Base-by-base conservation (phyloP, 768 basidiomycete species). In the Boletus tylopilopsis region DNA sequence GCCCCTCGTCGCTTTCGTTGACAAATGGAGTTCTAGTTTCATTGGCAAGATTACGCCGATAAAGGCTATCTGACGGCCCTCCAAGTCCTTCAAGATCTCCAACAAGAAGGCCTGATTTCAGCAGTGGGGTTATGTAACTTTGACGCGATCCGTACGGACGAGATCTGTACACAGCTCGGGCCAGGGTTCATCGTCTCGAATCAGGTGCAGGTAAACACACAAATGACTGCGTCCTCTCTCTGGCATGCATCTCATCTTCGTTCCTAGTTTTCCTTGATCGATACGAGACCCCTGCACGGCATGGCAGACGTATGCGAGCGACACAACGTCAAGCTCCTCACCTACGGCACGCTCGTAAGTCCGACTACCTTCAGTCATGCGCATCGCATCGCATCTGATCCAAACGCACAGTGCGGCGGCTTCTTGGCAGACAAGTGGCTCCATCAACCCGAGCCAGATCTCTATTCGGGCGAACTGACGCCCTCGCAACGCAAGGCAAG, bases 401-500 rank as follows among this genome's bases (percentile, higher is more conserved):
- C n/a, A n/a, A n/a, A n/a, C n/a, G n/a, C n/a, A 44, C 60, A 92
- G 90, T 91, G 90, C 57, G 90, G 90, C 8, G 90, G 89, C 4
- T 90, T 92, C 62, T 73, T 92, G 37, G 71, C 87, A 4, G 87
- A 91, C 63, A 77, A 76, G 51, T 92, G 88, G 87, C 71, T 92
- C 13, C 72, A 75, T 43, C 59, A 73, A 50, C 72, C 80, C 2
- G 84, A 87, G 60, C 90, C 90, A 2, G 85, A 90, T 71, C 71
- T 76, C 11, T 92, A 92, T 56, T 73, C 76, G 18, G 76, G 77
- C 30, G 68, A 74, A 51, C 70, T 91, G 58, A 90, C 87, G 0
- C 89, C 90, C 5, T 92, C 90, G 2, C 87, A 90, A 63, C 75
- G 90, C 61, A 92, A 92, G 78, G 89, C 80, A 59, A 60, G 70